A percentile compares a stretch with the other conserved stretches of the same genome.
Evolutionary conservation across 2,329 filamentous ascomycete genomes (phyloP).

Genomic region (Sporothrix inflata): DNA sequence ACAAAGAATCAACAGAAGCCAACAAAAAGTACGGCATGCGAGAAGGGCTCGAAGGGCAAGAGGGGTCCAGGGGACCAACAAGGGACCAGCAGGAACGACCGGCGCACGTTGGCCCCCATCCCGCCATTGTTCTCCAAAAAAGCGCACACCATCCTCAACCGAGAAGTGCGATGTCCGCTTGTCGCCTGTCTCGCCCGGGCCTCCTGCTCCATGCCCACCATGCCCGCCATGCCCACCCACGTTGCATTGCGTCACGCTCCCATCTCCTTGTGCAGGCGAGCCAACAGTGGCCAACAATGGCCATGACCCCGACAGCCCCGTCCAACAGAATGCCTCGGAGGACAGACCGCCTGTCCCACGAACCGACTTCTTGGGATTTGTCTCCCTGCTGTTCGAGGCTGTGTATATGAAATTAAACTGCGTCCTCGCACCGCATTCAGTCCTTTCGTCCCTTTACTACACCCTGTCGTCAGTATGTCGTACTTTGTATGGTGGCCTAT

Average conservation of each 20-base stretch:
- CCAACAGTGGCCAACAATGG: not conserved
- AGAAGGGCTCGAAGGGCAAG: not conserved
- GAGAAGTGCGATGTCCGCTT: no score
- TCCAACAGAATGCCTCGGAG: not conserved
- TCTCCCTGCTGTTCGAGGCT: no score
- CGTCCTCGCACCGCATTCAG: no score
- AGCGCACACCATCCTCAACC: not conserved
- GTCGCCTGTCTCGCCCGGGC: no score
- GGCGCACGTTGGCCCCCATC: not conserved
- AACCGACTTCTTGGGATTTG: not conserved
- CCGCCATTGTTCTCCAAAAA: slow-evolving; percentile 8
- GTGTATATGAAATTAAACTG: no score
- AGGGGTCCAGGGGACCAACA: not conserved
- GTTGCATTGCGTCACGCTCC: slow-evolving; percentile 3
- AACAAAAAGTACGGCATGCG: not conserved
- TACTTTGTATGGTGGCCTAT: no score
- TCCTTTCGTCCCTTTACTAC: no score
- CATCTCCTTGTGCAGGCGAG: not conserved
- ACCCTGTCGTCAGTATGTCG: no score
- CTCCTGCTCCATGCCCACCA: not conserved
- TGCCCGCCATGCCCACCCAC: not conserved
- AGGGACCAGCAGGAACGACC: not conserved
- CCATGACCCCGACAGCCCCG: not conserved
- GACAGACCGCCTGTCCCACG: slow-evolving; percentile 11
- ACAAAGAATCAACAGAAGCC: not conserved